Evolutionary conservation across 352 stramenopile species (phyloP).

Genomic region (Globisporangium paroecandrum): DNA sequence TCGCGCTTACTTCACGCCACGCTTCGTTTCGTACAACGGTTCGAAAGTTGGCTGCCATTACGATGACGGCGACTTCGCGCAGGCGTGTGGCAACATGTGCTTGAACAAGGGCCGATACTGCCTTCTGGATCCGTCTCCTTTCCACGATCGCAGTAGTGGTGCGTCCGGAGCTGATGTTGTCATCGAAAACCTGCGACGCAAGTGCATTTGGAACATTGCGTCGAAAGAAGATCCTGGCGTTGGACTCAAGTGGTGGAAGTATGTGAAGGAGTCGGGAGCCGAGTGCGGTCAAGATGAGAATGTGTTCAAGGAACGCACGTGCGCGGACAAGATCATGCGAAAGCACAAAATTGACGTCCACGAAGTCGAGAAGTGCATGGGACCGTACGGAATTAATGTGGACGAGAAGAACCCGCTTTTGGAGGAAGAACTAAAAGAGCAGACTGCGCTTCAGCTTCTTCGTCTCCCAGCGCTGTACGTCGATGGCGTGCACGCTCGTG

Average conservation of each 20-base stretch:
- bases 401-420: slow-evolving; percentile 88
- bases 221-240: slow-evolving; percentile 75
- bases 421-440: slow-evolving; percentile 87
- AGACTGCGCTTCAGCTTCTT: slow-evolving; percentile 89
- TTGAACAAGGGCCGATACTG: slow-evolving; percentile 97
- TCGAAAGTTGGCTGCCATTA: slow-evolving; percentile 89
- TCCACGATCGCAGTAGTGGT: slow-evolving; percentile 91
- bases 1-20: slow-evolving; percentile 94
- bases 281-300: slow-evolving; percentile 84
- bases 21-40: slow-evolving; percentile 96
- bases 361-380: slow-evolving; percentile 93
- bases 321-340: slow-evolving; percentile 89
- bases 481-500: slow-evolving; percentile 92
- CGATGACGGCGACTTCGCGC: slow-evolving; percentile 43
- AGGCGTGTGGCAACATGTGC: slow-evolving; percentile 95
- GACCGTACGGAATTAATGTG: slow-evolving; percentile 86
- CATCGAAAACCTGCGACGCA: slow-evolving; percentile 89
- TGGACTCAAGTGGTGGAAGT: slow-evolving; percentile 93
- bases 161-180: slow-evolving; percentile 95
- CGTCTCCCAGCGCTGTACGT: slow-evolving; percentile 93
- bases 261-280: slow-evolving; percentile 89
- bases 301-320: slow-evolving; percentile 85
- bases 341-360: slow-evolving; percentile 79
- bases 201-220: slow-evolving; percentile 94
- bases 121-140: slow-evolving; percentile 91